phyloP scores from a whole-genome alignment of 805 yeast species.

The Candida anglica region DNA sequence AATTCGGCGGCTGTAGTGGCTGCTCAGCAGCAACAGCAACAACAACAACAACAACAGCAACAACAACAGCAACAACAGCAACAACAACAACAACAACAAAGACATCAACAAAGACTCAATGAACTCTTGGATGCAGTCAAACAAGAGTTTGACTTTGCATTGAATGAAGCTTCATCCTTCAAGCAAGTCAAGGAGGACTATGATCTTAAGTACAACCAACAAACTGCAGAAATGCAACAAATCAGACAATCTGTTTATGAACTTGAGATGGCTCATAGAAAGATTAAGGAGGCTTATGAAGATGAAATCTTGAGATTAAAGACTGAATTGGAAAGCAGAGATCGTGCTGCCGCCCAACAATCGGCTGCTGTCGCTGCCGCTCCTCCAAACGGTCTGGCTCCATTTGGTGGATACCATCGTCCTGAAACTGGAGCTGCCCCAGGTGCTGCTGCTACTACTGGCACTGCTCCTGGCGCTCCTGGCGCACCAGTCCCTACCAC shows the following conservation, averaged over 20 bases:
- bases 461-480: constrained; percentile 4
- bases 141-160: constrained; percentile 82
- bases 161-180: constrained; percentile 80
- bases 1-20: constrained; percentile 27
- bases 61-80: constrained; percentile 23
- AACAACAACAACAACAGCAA: constrained; percentile 22
- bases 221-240: constrained; percentile 88
- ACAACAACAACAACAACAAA: constrained; percentile 34
- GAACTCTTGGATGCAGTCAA: constrained; percentile 90
- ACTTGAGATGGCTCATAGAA: constrained; percentile 88
- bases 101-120: constrained; percentile 49
- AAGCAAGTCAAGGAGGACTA: constrained; percentile 90
- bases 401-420: constrained; percentile 12
- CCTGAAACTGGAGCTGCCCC: constrained; percentile 8
- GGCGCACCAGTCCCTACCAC: too few species aligned
- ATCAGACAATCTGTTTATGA: constrained; percentile 93
- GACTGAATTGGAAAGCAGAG: constrained; percentile 78
- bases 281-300: constrained; percentile 93
- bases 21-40: constrained; percentile 23
- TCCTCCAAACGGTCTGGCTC: constrained; percentile 11
- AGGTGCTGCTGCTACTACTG: background rate
- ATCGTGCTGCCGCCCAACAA: constrained; percentile 52
- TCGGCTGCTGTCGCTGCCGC: too few species aligned
- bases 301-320: constrained; percentile 85
- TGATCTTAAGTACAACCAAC: constrained; percentile 86